These are phyloP conservation scores for Rhypophila decipiens DNA, from an alignment of 495 filamentous ascomycete genomes.

Conservation along the genomic window DNA sequence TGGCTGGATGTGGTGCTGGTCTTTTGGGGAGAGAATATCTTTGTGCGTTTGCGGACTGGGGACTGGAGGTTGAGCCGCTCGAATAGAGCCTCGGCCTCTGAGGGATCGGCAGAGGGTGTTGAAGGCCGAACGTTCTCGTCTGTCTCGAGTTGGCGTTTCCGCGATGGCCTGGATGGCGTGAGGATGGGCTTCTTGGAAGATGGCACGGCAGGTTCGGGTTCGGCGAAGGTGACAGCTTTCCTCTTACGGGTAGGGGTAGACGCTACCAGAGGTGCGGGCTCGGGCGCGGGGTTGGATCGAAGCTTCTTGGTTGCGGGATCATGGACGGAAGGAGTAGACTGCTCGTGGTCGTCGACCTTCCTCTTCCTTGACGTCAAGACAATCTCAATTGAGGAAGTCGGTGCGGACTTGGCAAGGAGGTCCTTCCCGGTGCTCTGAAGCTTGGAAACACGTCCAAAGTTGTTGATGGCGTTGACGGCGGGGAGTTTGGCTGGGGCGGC, in stretches of 20 bases:
- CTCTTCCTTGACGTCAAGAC: constrained; percentile 25
- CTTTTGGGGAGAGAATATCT: constrained; percentile 20
- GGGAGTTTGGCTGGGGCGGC: constrained; percentile 10
- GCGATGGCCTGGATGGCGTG: constrained; percentile 7
- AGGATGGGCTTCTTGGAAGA: neutral
- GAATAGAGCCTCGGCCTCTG: constrained; percentile 26
- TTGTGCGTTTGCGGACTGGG: constrained; percentile 23
- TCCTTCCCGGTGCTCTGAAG: constrained; percentile 26
- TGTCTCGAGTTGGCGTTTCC: constrained; percentile 17
- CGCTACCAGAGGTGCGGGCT: constrained; percentile 2
- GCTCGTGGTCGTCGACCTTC: constrained; percentile 18
- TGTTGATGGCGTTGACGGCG: constrained; percentile 21
- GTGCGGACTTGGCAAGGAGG: constrained; percentile 8
- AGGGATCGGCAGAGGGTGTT: neutral
- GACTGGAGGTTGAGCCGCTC: constrained; percentile 36
- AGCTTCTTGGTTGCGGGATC: constrained; percentile 18
- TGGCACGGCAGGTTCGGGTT: constrained; percentile 7
- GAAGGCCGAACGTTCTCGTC: constrained; percentile 4
- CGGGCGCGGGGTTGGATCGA: constrained; percentile 12
- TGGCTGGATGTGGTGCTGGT: constrained; percentile 24
- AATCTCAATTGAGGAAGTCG: constrained; percentile 25
- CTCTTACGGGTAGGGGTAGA: constrained; percentile 11
- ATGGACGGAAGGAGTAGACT: neutral
- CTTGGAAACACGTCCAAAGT: constrained; percentile 38
- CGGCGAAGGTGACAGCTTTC: constrained; percentile 24